A percentile compares a stretch with the other conserved stretches of the same genome.
Evolutionary conservation across 768 basidiomycete species (phyloP).

Genomic region (Lentinula raphanica): DNA sequence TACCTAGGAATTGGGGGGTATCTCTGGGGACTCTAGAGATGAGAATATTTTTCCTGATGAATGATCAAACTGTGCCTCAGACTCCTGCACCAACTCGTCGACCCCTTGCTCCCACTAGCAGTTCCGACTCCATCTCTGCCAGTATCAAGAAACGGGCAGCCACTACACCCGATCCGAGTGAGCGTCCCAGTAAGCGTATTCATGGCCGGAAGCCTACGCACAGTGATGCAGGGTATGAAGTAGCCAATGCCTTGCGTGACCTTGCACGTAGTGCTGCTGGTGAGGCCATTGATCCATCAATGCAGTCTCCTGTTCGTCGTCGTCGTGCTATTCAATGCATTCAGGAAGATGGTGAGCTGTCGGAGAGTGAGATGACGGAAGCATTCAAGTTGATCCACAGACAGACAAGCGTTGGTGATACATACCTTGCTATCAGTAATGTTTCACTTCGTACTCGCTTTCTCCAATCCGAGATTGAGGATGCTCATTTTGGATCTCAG

Average conservation of each 20-base stretch:
- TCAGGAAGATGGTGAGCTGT: not conserved
- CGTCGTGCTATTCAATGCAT: not conserved
- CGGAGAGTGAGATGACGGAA: not conserved
- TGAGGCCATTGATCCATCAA: not conserved
- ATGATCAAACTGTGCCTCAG: not conserved
- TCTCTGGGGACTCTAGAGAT: too few species aligned
- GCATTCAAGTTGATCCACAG: not conserved
- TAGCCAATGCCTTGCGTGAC: not conserved
- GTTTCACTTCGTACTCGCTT: not conserved
- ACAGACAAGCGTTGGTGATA: not conserved
- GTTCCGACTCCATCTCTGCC: not conserved
- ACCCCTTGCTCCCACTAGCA: not conserved
- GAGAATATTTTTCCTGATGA: too few species aligned
- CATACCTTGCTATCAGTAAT: not conserved
- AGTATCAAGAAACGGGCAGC: slow-evolving; percentile 4
- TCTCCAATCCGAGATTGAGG: not conserved
- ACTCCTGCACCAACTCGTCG: not conserved
- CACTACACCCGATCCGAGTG: not conserved
- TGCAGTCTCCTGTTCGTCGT: not conserved
- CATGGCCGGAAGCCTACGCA: not conserved
- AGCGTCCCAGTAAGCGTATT: not conserved
- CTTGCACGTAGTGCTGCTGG: not conserved
- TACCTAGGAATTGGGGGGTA: too few species aligned
- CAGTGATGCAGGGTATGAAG: not conserved
- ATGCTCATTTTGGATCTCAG: too few species aligned